These are phyloP conservation scores for Penicillium parvum DNA, from an alignment of 495 filamentous ascomycete species.

Conservation along the genomic window DNA sequence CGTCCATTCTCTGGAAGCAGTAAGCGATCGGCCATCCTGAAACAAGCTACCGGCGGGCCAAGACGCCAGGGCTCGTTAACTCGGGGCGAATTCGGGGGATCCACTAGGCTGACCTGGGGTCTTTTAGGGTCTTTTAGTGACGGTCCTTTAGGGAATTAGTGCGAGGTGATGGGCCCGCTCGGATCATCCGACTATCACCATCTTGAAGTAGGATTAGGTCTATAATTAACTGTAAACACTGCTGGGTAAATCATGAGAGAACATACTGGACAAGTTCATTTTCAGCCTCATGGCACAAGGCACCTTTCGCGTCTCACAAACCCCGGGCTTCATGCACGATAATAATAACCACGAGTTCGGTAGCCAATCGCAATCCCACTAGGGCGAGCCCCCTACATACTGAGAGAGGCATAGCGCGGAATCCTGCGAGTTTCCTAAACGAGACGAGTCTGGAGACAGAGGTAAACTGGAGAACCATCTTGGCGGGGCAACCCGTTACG, in stretches of 20 bases:
- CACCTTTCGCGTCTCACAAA: neutral
- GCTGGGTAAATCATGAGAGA: neutral
- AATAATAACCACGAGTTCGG: neutral
- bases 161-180: neutral
- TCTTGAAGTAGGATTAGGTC: too few species aligned
- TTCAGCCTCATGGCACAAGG: conserved; percentile 7
- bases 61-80: neutral
- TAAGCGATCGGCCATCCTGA: conserved; percentile 20
- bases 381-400: neutral
- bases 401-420: conserved; percentile 2
- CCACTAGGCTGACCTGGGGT: conserved; percentile 15
- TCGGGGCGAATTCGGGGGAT: conserved; percentile 11
- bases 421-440: conserved; percentile 18
- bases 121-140: neutral
- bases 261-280: neutral
- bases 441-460: neutral
- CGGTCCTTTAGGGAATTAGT: neutral
- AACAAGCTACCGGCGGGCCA: conserved; percentile 18
- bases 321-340: neutral
- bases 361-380: conserved; percentile 10
- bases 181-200: neutral
- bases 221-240: too few species aligned
- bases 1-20: conserved; percentile 12
- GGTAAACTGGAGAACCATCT: too few species aligned
- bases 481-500: conserved; percentile 22